Percentiles rank a stretch among this genome's conserved stretches.
These are phyloP conservation scores for Blumeria hordei DNA, from an alignment of 2,329 filamentous ascomycete genomes.

Conservation along the genomic window DNA sequence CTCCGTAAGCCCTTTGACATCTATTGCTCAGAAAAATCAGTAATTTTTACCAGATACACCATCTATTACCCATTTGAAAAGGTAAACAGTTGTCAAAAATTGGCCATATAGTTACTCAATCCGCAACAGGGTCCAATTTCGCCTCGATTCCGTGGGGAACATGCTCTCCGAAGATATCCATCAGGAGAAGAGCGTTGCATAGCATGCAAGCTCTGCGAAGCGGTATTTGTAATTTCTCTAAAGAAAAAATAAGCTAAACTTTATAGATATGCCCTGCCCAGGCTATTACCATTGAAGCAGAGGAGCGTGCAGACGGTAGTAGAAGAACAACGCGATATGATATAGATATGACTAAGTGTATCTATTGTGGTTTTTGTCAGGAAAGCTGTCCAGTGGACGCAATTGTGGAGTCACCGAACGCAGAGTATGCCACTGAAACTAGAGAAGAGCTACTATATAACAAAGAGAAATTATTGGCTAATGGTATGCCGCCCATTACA, in stretches of 20 bases:
- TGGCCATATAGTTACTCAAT: neutral
- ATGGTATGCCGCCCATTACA: neutral
- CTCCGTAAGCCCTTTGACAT: slow-evolving; percentile 47
- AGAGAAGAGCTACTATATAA: slow-evolving; percentile 94
- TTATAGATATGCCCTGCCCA: slow-evolving; percentile 71
- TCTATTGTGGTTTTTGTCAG: slow-evolving; percentile 98
- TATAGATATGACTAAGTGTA: slow-evolving; percentile 99
- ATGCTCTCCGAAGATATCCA: slow-evolving; percentile 86
- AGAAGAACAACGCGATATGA: slow-evolving; percentile 92
- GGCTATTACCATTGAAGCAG: slow-evolving; percentile 96
- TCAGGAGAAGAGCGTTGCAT: slow-evolving; percentile 98
- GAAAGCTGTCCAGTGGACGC: slow-evolving; percentile 97
- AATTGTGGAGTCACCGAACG: slow-evolving; percentile 55
- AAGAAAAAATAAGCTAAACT: slow-evolving; percentile 4
- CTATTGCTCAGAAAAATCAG: slow-evolving; percentile 5
- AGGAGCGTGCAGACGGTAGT: slow-evolving; percentile 89
- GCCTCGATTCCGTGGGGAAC: slow-evolving; percentile 91
- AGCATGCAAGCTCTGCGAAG: slow-evolving; percentile 98
- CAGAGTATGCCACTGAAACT: slow-evolving; percentile 52
- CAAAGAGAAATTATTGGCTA: slow-evolving; percentile 36
- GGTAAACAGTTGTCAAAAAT: slow-evolving; percentile 18
- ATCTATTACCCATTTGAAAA: slow-evolving; percentile 99
- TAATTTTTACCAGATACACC: slow-evolving; percentile 46
- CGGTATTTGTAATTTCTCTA: slow-evolving; percentile 21
- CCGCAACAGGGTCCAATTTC: slow-evolving; percentile 61